Evolutionary conservation across 345 rosid genomes (phyloP).

Genomic region (Cochlearia excelsa): DNA sequence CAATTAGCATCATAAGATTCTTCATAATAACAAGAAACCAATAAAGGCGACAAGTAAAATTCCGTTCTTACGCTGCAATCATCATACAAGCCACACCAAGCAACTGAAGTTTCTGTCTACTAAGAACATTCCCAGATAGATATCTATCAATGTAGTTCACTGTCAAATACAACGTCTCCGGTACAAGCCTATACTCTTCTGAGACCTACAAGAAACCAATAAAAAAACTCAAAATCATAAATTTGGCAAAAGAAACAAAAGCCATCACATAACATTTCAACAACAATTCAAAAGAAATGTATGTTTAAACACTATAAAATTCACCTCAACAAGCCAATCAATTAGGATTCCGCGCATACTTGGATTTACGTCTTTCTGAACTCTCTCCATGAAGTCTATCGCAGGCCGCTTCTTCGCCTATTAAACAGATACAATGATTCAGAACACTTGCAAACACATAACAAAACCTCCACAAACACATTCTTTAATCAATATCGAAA

Average conservation of each 20-base stretch:
- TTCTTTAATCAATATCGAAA: neutral
- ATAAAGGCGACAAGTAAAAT: neutral
- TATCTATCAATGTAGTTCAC: conserved; percentile 92
- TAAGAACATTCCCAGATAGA: conserved; percentile 82
- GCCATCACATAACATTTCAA: neutral
- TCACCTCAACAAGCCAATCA: conserved; percentile 98
- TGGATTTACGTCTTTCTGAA: conserved; percentile 77
- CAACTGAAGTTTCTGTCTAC: conserved; percentile 78
- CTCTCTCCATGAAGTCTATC: conserved; percentile 66
- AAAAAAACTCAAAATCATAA: neutral
- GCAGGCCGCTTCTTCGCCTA: conserved; percentile 82
- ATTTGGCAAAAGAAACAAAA: neutral
- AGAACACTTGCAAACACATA: conserved; percentile 14
- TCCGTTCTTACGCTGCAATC: conserved; percentile 75
- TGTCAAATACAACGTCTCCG: conserved; percentile 77
- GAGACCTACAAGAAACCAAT: conserved; percentile 50
- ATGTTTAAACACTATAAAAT: neutral
- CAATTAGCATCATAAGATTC: neutral
- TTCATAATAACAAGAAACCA: neutral
- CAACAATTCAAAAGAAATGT: neutral
- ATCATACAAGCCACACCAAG: conserved; percentile 97
- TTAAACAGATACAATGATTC: neutral
- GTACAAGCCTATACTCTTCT: conserved; percentile 96
- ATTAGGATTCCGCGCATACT: conserved; percentile 84
- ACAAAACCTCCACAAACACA: neutral